Evolutionary conservation across 2,329 filamentous ascomycete genomes (phyloP).

Genomic region (Xylaria sp.): DNA sequence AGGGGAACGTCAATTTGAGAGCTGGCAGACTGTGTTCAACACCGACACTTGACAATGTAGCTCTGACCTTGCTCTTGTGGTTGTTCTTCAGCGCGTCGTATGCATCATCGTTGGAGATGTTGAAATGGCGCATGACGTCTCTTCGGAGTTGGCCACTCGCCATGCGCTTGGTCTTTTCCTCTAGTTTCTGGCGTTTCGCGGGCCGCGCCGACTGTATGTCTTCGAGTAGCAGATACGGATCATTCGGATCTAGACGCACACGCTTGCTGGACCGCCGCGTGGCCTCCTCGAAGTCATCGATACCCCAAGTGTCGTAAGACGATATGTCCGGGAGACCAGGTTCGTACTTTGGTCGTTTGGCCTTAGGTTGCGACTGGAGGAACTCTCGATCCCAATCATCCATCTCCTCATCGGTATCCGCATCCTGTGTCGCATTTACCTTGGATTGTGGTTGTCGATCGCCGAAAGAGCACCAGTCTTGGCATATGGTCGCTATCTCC

Average conservation of each 20-base stretch:
- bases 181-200: conserved; percentile 67
- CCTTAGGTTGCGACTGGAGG: conserved; percentile 68
- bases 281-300: conserved; percentile 82
- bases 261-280: conserved; percentile 80
- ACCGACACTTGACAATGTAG: conserved; percentile 88
- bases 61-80: conserved; percentile 94
- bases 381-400: conserved; percentile 74
- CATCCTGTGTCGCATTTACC: conserved; percentile 39
- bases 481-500: conserved; percentile 86
- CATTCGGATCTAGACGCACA: conserved; percentile 86
- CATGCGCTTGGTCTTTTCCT: conserved; percentile 72
- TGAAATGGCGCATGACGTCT: conserved; percentile 84
- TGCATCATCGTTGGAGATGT: conserved; percentile 94
- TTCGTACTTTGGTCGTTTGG: conserved; percentile 70
- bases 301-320: conserved; percentile 72
- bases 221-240: conserved; percentile 87
- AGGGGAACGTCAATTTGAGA: conserved; percentile 90
- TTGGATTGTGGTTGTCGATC: conserved; percentile 25
- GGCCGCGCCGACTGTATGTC: conserved; percentile 73
- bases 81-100: conserved; percentile 98
- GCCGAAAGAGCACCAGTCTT: conserved; percentile 78
- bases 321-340: conserved; percentile 69
- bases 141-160: conserved; percentile 76
- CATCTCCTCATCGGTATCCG: conserved; percentile 62
- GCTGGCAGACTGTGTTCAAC: conserved; percentile 96